These are phyloP conservation scores for Colletotrichum navitas DNA, from an alignment of 2,329 filamentous ascomycete species.

Conservation along the genomic window DNA sequence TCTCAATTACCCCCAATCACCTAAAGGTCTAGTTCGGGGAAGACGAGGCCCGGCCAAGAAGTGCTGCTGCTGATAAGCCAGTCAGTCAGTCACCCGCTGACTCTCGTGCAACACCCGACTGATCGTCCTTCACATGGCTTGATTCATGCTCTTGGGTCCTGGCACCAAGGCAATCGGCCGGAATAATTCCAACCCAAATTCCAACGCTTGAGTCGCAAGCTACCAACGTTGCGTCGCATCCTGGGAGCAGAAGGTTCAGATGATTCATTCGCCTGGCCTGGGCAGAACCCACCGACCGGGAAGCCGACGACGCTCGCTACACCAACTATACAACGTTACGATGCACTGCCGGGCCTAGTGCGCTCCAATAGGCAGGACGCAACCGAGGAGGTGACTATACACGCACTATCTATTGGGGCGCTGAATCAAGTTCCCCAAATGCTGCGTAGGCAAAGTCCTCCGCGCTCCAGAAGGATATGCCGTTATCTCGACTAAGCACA, in stretches of 20 bases:
- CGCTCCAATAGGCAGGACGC: slow-evolving; percentile 9
- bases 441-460: slow-evolving; percentile 22
- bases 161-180: not conserved
- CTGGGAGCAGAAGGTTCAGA: slow-evolving; percentile 2
- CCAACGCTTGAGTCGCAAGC: slow-evolving; percentile 3
- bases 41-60: not conserved
- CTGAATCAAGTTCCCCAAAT: not conserved
- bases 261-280: slow-evolving; percentile 1
- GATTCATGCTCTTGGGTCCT: not conserved
- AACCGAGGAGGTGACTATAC: not conserved
- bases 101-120: not conserved
- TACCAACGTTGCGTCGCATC: slow-evolving; percentile 8
- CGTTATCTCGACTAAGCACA: slow-evolving; percentile 16
- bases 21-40: not conserved
- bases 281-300: slow-evolving; percentile 31
- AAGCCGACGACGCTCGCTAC: slow-evolving; percentile 8
- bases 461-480: not conserved
- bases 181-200: not conserved
- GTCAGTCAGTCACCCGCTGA: not conserved
- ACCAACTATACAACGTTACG: slow-evolving; percentile 11
- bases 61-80: not conserved
- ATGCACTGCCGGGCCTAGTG: not conserved
- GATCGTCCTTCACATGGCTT: not conserved
- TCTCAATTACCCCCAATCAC: slow-evolving; percentile 21
- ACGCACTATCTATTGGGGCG: not conserved